Evolutionary conservation across 805 yeast genomes (phyloP), one percentile per base, ranked within the genome.

Genomic region (Suhomyces faveliae): DNA sequence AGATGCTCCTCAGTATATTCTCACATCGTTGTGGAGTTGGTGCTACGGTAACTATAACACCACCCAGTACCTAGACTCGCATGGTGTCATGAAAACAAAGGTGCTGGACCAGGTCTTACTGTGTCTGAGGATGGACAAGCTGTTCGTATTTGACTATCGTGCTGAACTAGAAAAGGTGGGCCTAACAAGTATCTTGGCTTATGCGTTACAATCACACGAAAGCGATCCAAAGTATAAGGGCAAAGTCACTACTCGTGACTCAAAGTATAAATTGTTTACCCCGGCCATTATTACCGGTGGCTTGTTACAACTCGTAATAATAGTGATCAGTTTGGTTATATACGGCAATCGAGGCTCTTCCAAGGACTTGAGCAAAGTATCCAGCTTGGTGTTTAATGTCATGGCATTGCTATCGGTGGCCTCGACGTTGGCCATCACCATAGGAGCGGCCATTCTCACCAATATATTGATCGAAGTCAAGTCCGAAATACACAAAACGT

Each of bases 1-100:
- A 5, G 50, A 56, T 23, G 77, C 81, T 1, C 84, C 85, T 1
- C 82, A 80, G 55, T 73, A 64, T 49, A 67, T 78, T 4, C 52
- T 66, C 9, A 65, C 74, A 0, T 64, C 73, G 5, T 43, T 77
- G 3, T 66, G 73, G 69, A 59, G 64, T 43, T 77, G 77, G 71
- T 79, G 84, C 54, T 68, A 62, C 44, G 79, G 78, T 1, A 62
- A 60, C 45, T 74, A 72, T 51, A 65, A 66, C 40, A 45, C 53
- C 15, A 58, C 66, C 15, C 27, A 49, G 19, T 15, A 40, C 19
- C 12, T 21, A 29, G 46, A 50, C 35, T 17, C 50, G 40, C 15
- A 56, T 29, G 64, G 63, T 3, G 29, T 51, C 3, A 39, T 49
- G 10, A 46, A 56, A 13, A 47, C 47, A 24, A 37, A 17, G 2